A percentile compares a stretch with the other conserved stretches of the same genome.
Conservation (phyloP, 306 rosid genomes). For the Quillaja saponaria region DNA sequence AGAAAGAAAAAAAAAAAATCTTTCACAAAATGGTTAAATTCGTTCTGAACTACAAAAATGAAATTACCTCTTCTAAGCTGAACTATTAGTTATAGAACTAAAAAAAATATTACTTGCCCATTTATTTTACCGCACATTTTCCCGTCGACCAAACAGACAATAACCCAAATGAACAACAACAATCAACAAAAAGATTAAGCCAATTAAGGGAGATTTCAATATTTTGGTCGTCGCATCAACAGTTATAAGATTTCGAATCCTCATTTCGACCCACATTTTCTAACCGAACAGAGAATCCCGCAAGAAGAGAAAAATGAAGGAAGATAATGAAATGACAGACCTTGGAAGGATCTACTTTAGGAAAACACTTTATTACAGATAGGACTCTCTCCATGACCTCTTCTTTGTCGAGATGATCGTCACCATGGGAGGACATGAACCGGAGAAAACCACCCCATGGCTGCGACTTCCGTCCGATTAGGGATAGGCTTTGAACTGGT, state of each 20-base stretch:
- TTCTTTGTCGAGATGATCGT: conserved; percentile 68
- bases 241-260: not conserved
- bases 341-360: conserved; percentile 91
- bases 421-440: conserved; percentile 65
- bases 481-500: conserved; percentile 48
- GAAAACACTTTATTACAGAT: conserved; percentile 78
- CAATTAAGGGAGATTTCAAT: not conserved
- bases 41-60: conserved; percentile 10
- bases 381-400: conserved; percentile 81
- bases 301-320: conserved; percentile 12
- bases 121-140: not conserved
- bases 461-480: conserved; percentile 21
- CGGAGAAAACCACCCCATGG: conserved; percentile 43
- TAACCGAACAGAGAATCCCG: not conserved
- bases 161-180: not conserved
- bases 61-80: conserved; percentile 6
- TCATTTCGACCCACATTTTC: not conserved
- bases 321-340: conserved; percentile 31
- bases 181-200: not conserved
- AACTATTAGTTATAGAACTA: not conserved
- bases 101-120: conserved; percentile 8
- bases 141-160: conserved; percentile 20
- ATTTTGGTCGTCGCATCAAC: not conserved
- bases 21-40: conserved; percentile 13
- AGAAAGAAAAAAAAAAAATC: not conserved